Evolutionary conservation across 768 basidiomycete species (phyloP), one percentile per base, ranked within the genome.

Genomic region (Chalciporus chontae): DNA sequence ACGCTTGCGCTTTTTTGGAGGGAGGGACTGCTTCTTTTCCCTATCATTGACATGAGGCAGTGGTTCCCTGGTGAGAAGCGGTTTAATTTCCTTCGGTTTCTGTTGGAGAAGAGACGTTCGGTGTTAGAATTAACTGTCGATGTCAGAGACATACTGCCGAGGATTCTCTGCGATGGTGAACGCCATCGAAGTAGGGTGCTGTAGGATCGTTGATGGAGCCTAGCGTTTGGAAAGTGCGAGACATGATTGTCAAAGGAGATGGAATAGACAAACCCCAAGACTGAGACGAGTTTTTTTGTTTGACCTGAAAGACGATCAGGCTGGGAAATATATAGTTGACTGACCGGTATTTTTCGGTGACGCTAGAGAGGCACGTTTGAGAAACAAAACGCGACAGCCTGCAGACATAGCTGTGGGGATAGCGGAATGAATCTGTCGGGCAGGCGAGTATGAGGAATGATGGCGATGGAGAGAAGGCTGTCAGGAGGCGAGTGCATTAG

Each of bases 331-430:
- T 66, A 66, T 66, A 66, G 40, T 21, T 48, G 52, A 45, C 57
- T 41, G 52, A 54, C 63, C 58, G 50, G 58, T 46, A 46, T 55
- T 61, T 59, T 54, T 53, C 56, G 48, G 52, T 5, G 21, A 43
- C 18, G 48, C 60, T 56, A 47, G 38, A 8, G 56, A 40, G n/a
- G 40, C 66, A 69, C 57, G 64, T 63, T 67, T 6, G 53, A 41
- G 43, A 43, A 59, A 57, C 55, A 55, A 65, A 68, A 66, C 58
- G 66, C 68, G 62, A 46, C 50, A 50, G 55, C 68, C 68, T 60
- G 67, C 64, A 56, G 64, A 56, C 67, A 58, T 64, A 68, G 63
- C 57, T 59, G 61, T 61, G 55, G 67, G 57, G 57, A 54, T 53
- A 60, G 37, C 44, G 49, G 44, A 43, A 43, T 43, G 43, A 43